Conservation (phyloP, 257 asterid genomes). For the Ocimum tenuiflorum region DNA sequence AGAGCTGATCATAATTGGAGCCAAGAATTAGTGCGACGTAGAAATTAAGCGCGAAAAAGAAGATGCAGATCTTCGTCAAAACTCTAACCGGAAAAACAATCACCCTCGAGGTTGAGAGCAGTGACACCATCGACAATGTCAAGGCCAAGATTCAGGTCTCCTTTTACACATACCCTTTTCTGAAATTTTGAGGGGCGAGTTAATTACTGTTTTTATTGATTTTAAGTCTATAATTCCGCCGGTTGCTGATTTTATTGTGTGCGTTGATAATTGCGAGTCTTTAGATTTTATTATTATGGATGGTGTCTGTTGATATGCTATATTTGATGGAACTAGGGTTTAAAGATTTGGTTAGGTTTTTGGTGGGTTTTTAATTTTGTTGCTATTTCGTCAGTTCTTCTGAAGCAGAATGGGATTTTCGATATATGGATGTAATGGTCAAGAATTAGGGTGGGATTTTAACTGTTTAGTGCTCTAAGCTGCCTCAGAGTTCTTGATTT, state of each 20-base stretch:
- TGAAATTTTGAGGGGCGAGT: not conserved
- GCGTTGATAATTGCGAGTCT: not conserved
- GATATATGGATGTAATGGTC: not conserved
- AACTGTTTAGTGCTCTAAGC: not conserved
- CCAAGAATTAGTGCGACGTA: conserved; percentile 5
- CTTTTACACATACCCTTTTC: not conserved
- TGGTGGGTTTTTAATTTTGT: not conserved
- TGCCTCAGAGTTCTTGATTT: not conserved
- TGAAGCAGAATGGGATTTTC: not conserved
- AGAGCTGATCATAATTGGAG: not conserved
- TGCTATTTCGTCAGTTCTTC: not conserved
- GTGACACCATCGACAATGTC: conserved; percentile 76
- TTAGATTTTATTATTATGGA: not conserved
- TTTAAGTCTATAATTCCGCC: not conserved
- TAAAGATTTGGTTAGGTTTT: not conserved
- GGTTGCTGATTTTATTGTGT: not conserved
- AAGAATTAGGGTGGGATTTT: not conserved
- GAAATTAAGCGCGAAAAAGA: conserved; percentile 10
- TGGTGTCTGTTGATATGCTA: not conserved
- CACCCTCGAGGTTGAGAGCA: conserved; percentile 77
- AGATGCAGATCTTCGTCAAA: conserved; percentile 88
- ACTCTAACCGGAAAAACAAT: conserved; percentile 75
- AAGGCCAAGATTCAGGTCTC: conserved; percentile 80
- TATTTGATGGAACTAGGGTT: conserved; percentile 25
- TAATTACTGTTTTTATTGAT: not conserved